Evolutionary conservation across 805 yeast genomes (phyloP), one percentile per base, ranked within the genome.

Genomic region (Ogataea naganishii): DNA sequence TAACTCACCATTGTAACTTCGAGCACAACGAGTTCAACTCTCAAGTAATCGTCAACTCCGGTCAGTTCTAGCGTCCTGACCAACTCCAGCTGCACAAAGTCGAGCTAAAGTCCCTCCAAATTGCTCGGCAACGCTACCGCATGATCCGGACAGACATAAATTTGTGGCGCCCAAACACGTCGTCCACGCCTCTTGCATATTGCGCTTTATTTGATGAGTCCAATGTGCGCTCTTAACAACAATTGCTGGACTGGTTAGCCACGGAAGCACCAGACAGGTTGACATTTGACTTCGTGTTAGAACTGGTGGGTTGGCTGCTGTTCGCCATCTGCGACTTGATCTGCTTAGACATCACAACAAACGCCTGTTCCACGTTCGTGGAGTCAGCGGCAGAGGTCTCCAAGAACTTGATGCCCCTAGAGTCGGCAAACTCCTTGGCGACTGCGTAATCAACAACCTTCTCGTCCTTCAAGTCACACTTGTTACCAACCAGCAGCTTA

Each of bases 261-360:
- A 72, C 66, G 32, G 76, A 58, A 40, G 80, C 82, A 39, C 89
- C 89, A 49, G 75, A 69, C 54, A 81, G 64, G 56, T 80, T 80
- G 39, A 82, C 84, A 46, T 72, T 69, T 27, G 77, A 70, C 56
- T 77, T 79, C 40, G 66, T 70, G 44, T 48, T 40, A 3, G 47
- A 31, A 32, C 46, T 48, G 45, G 62, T 58, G 36, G 64, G 69
- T 44, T 63, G 72, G 51, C 71, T 61, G 29, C 51, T 56, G 42
- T 66, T 78, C 24, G 89, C 79, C 84, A 92, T 85, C 53, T 86
- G 86, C 41, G 94, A 92, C 69, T 92, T 92, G 56, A 92, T 92
- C 59, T 92, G 96, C 59, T 95, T 81, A 8, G 97, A 95, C 98
- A 92, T 92, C 43, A 96, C 86, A 69, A 84, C 77, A 65, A 92